Conservation (phyloP, 2,329 filamentous ascomycete species). For the Mariannaea elegans region DNA sequence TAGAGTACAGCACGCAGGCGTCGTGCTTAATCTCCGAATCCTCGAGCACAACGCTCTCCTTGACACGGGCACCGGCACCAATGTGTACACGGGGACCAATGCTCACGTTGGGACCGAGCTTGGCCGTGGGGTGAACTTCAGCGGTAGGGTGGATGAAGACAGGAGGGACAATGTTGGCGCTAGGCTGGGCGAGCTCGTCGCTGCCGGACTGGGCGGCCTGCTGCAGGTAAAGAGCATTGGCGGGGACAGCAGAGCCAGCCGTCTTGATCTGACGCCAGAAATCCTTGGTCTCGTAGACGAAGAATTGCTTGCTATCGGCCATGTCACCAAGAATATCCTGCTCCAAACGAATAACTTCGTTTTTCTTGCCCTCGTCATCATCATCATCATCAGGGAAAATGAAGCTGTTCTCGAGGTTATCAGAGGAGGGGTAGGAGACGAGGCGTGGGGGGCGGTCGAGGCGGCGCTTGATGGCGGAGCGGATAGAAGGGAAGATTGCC, state of each 20-base stretch:
- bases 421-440: conserved; percentile 93
- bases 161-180: conserved; percentile 86
- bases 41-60: conserved; percentile 95
- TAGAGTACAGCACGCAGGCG: conserved; percentile 92
- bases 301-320: conserved; percentile 97
- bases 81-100: conserved; percentile 89
- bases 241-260: conserved; percentile 93
- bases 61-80: conserved; percentile 88
- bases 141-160: conserved; percentile 96
- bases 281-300: conserved; percentile 97
- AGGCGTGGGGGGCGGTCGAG: conserved; percentile 84
- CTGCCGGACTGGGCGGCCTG: conserved; percentile 88
- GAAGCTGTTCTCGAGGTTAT: conserved; percentile 81
- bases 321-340: conserved; percentile 96
- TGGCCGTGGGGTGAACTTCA: conserved; percentile 90
- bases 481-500: conserved; percentile 95
- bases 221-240: conserved; percentile 95
- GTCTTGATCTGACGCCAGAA: conserved; percentile 99
- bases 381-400: conserved; percentile 60
- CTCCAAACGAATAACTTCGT: conserved; percentile 90
- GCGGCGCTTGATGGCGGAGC: conserved; percentile 93
- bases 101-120: conserved; percentile 96
- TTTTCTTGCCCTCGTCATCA: conserved; percentile 80
- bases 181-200: conserved; percentile 80
- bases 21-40: conserved; percentile 97